These are phyloP conservation scores for Astragalus glycyphyllos DNA, from an alignment of 306 rosid genomes.

Conservation along the genomic window DNA sequence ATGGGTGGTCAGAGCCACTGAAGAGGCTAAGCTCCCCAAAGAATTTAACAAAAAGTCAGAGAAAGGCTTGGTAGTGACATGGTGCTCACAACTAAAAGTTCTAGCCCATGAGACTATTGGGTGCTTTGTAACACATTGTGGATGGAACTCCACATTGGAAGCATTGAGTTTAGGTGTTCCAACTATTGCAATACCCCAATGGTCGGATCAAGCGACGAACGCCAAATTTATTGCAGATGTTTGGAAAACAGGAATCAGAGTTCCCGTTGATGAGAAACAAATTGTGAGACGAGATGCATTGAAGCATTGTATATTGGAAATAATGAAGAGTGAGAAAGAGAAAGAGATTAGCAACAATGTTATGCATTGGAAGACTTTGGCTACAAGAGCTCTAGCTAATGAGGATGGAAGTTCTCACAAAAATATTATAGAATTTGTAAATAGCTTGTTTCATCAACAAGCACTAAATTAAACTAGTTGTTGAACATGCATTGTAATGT, in stretches of 20 bases:
- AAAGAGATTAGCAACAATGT: conserved; percentile 33
- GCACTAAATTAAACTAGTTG: too few relatives aligned
- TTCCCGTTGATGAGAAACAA: background rate
- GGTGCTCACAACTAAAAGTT: conserved; percentile 39
- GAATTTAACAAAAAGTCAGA: conserved; percentile 25
- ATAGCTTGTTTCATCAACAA: background rate
- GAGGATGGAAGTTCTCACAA: conserved; percentile 34
- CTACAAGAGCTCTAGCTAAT: background rate
- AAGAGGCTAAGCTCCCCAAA: conserved; percentile 24
- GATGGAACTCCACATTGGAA: conserved; percentile 42
- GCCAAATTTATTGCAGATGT: conserved; percentile 28
- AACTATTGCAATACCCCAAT: conserved; percentile 24
- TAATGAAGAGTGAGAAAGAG: conserved; percentile 37
- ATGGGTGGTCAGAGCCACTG: conserved; percentile 15
- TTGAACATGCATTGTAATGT: background rate
- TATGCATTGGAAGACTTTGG: conserved; percentile 13
- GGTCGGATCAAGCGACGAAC: conserved; percentile 30
- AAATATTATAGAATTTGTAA: conserved; percentile 18
- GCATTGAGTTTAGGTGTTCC: conserved; percentile 40
- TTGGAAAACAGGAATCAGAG: conserved; percentile 40
- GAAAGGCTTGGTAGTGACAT: conserved; percentile 20
- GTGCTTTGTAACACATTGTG: conserved; percentile 42
- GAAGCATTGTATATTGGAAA: conserved; percentile 25
- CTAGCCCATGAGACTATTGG: conserved; percentile 35
- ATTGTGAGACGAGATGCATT: conserved; percentile 11